Evolutionary conservation across 331 rosid genomes (phyloP).

Genomic region (Stylosanthes scabra): DNA sequence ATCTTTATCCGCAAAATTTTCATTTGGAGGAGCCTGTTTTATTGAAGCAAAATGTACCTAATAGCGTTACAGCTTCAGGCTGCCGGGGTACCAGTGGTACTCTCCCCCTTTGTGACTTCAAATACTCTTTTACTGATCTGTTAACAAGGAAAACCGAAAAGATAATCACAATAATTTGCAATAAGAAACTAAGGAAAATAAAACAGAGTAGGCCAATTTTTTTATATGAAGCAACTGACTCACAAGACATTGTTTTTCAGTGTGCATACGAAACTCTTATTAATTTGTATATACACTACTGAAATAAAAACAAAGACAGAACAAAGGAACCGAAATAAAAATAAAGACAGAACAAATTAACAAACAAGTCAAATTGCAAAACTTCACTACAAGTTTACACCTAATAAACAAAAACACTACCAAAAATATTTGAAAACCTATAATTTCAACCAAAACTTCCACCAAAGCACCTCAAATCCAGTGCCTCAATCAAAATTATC

Average conservation of each 20-base stretch:
- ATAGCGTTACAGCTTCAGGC: constrained; percentile 49
- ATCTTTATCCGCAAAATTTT: constrained; percentile 43
- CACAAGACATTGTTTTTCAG: not conserved
- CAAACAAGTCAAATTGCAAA: constrained; percentile 29
- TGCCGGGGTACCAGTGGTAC: constrained; percentile 43
- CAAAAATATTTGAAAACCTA: not conserved
- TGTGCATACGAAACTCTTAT: constrained; percentile 2
- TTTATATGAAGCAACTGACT: constrained; percentile 15
- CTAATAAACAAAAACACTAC: not conserved
- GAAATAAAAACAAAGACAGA: constrained; percentile 21
- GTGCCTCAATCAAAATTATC: constrained; percentile 33
- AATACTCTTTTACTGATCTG: constrained; percentile 93
- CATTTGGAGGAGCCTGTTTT: constrained; percentile 38
- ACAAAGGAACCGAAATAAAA: not conserved
- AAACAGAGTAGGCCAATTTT: not conserved
- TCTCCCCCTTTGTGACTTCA: constrained; percentile 53
- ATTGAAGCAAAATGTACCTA: too few species aligned
- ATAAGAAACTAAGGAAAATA: too few species aligned
- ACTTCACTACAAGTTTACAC: not conserved
- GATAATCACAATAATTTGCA: constrained; percentile 7
- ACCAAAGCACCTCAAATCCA: constrained; percentile 26
- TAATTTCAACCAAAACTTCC: not conserved
- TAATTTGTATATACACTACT: not conserved
- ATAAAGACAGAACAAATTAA: constrained; percentile 21
- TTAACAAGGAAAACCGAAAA: constrained; percentile 41